Conservation (phyloP, 2,329 filamentous ascomycete genomes). For the Fusarium equiseti region DNA sequence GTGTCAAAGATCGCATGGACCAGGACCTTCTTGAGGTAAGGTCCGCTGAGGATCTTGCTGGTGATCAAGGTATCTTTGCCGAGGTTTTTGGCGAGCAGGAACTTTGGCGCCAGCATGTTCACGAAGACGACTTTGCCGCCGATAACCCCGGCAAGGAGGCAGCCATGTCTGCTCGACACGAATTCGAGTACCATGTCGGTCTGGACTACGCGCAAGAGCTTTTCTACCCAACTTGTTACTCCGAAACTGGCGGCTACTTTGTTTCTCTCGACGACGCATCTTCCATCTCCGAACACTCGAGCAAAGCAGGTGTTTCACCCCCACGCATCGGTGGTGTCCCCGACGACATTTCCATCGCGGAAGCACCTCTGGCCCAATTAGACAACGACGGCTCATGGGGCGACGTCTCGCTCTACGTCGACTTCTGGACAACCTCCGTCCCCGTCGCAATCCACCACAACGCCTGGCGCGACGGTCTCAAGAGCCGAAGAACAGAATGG, state of each 20-base stretch:
- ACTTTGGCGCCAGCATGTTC: slow-evolving; percentile 38
- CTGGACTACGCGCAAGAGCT: slow-evolving; percentile 49
- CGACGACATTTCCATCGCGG: slow-evolving; percentile 34
- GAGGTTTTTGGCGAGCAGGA: slow-evolving; percentile 50
- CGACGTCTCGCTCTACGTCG: slow-evolving; percentile 39
- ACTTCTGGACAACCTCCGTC: slow-evolving; percentile 43
- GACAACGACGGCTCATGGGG: slow-evolving; percentile 33
- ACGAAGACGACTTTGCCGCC: slow-evolving; percentile 17
- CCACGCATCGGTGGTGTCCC: slow-evolving; percentile 42
- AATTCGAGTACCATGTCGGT: slow-evolving; percentile 48
- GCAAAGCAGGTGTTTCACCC: slow-evolving; percentile 39
- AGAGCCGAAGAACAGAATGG: slow-evolving; percentile 40
- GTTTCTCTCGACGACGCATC: slow-evolving; percentile 33
- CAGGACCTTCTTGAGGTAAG: slow-evolving; percentile 31
- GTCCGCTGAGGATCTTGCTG: slow-evolving; percentile 34
- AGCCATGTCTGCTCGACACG: slow-evolving; percentile 19
- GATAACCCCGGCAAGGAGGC: slow-evolving; percentile 34
- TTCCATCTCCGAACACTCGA: slow-evolving; percentile 34
- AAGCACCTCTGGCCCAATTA: slow-evolving; percentile 32
- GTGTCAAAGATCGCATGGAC: slow-evolving; percentile 46
- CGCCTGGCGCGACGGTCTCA: slow-evolving; percentile 44
- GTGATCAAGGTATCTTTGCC: slow-evolving; percentile 51
- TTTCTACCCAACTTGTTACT: slow-evolving; percentile 49
- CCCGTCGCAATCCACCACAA: slow-evolving; percentile 47
- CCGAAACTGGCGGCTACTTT: slow-evolving; percentile 46